These are phyloP conservation scores for Solanum microdontum DNA, from an alignment of 257 asterid genomes.

Conservation along the genomic window DNA sequence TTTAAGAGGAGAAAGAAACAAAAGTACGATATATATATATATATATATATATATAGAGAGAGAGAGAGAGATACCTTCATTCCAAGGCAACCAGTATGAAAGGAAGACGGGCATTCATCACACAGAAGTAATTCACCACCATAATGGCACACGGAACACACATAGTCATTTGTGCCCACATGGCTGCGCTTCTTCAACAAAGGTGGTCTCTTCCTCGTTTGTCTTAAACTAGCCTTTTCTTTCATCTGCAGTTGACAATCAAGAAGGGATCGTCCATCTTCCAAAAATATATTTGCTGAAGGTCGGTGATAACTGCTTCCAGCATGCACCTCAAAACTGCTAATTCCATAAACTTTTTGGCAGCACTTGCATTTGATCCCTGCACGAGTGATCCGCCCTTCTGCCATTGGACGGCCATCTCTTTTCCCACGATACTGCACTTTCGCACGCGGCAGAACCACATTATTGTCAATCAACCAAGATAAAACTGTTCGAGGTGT, in stretches of 20 bases:
- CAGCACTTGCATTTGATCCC: slow-evolving; percentile 74
- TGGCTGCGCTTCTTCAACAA: slow-evolving; percentile 13
- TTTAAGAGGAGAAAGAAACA: background rate
- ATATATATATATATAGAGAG: background rate
- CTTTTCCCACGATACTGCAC: slow-evolving; percentile 35
- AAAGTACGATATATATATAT: background rate
- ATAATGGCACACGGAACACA: slow-evolving; percentile 63
- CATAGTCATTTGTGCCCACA: slow-evolving; percentile 30
- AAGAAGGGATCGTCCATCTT: slow-evolving; percentile 55
- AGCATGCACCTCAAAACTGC: slow-evolving; percentile 50
- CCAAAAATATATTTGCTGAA: slow-evolving; percentile 43
- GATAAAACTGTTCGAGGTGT: slow-evolving; percentile 56
- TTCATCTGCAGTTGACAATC: slow-evolving; percentile 49
- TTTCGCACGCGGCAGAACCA: slow-evolving; percentile 44
- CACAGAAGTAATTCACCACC: slow-evolving; percentile 75
- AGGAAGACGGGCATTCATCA: slow-evolving; percentile 71
- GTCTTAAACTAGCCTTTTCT: background rate
- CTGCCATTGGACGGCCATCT: slow-evolving; percentile 18
- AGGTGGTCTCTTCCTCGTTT: slow-evolving; percentile 12
- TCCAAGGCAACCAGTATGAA: slow-evolving; percentile 59
- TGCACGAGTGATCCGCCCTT: slow-evolving; percentile 52
- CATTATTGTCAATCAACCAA: slow-evolving; percentile 59
- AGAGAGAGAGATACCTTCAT: slow-evolving; percentile 29
- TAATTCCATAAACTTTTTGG: slow-evolving; percentile 28
- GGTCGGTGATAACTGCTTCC: slow-evolving; percentile 37